These are phyloP conservation scores for Botryotinia calthae DNA, from an alignment of 2,329 filamentous ascomycete genomes.

Conservation along the genomic window DNA sequence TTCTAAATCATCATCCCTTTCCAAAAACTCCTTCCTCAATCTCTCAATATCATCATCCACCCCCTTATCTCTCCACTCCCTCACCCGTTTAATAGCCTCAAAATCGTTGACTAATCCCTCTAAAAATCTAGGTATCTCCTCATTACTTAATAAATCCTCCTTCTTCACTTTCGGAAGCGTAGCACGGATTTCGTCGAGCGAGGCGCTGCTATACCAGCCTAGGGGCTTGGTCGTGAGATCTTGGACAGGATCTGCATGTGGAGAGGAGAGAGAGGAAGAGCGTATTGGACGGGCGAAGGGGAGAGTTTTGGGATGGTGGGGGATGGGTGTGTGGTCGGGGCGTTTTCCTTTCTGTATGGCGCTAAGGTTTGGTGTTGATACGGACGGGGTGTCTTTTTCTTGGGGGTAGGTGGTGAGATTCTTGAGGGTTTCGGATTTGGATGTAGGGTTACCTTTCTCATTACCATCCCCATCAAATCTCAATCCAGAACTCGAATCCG, in stretches of 20 bases:
- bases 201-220: not conserved
- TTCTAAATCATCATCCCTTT: not conserved
- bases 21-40: not conserved
- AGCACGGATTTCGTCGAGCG: not conserved
- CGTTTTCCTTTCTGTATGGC: not conserved
- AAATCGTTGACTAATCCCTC: not conserved
- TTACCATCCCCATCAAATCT: no score
- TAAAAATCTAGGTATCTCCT: not conserved
- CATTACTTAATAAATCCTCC: not conserved
- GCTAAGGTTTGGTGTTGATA: not conserved
- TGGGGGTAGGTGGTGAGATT: no score
- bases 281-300: not conserved
- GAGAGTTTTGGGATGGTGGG: not conserved
- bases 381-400: no score
- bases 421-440: no score
- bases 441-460: not conserved
- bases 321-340: fast-evolving
- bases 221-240: not conserved
- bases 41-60: no score
- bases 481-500: not conserved
- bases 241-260: not conserved
- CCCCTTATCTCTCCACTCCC: not conserved
- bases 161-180: not conserved
- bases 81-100: not conserved
- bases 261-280: fast-evolving